These are phyloP conservation scores for Amanita brunnescens DNA, from an alignment of 768 basidiomycete genomes.

Conservation along the genomic window DNA sequence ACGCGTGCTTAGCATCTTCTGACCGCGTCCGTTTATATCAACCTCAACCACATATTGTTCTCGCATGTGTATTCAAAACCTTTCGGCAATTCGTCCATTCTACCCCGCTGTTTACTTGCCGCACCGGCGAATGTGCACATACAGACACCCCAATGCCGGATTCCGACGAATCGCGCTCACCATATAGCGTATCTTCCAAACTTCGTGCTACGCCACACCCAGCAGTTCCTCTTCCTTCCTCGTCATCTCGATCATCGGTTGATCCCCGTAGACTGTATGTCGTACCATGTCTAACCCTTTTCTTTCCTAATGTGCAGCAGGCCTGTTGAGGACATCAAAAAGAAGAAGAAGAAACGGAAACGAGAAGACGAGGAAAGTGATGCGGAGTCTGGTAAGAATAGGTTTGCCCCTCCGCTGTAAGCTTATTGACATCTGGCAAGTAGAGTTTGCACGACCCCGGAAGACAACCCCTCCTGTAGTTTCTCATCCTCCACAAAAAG, in stretches of 20 bases:
- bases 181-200: constrained; percentile 28
- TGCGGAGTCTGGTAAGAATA: constrained; percentile 43
- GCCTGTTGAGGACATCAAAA: constrained; percentile 48
- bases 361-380: constrained; percentile 69
- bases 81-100: background rate
- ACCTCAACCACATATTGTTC: background rate
- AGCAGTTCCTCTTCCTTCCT: constrained; percentile 34
- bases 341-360: constrained; percentile 84
- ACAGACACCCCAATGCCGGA: constrained; percentile 36
- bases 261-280: constrained; percentile 60
- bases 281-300: background rate
- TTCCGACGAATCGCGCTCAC: constrained; percentile 38
- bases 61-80: background rate
- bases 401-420: background rate
- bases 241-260: constrained; percentile 42
- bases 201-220: constrained; percentile 40
- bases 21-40: background rate
- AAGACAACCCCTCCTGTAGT: constrained; percentile 52
- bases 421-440: constrained; percentile 2
- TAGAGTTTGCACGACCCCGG: constrained; percentile 44
- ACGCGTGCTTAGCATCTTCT: constrained; percentile 1
- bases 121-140: background rate
- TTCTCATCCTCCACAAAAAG: constrained; percentile 37
- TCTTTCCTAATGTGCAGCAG: constrained; percentile 12
- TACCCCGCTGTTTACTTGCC: background rate